Evolutionary conservation across 2,329 filamentous ascomycete species (phyloP).

Genomic region (Fusarium sp.): DNA sequence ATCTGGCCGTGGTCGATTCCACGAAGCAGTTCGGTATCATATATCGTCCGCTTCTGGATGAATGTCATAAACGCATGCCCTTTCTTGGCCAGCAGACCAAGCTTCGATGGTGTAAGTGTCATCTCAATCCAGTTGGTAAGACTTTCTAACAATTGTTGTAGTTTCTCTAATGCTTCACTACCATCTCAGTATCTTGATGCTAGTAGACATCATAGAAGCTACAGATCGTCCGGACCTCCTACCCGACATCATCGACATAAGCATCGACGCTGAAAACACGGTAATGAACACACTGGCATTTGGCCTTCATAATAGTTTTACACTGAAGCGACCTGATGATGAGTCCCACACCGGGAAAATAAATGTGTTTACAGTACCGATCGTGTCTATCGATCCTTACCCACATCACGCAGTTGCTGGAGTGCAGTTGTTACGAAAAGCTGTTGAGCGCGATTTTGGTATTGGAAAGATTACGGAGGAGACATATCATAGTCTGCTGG

Average conservation of each 20-base stretch:
- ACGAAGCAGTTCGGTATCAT: slow-evolving; percentile 48
- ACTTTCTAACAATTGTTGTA: not conserved
- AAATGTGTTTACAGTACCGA: slow-evolving; percentile 43
- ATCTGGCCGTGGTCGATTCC: slow-evolving; percentile 44
- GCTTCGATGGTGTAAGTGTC: slow-evolving; percentile 51
- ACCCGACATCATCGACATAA: slow-evolving; percentile 42
- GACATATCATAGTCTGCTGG: slow-evolving; percentile 46
- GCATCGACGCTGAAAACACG: slow-evolving; percentile 49
- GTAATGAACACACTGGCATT: slow-evolving; percentile 52
- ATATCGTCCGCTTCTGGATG: slow-evolving; percentile 48
- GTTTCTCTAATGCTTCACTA: slow-evolving; percentile 54
- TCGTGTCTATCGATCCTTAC: slow-evolving; percentile 53
- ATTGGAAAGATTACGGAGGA: slow-evolving; percentile 46
- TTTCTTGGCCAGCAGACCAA: slow-evolving; percentile 51
- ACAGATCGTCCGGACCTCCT: slow-evolving; percentile 49
- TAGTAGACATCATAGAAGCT: slow-evolving; percentile 50
- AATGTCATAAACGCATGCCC: slow-evolving; percentile 51
- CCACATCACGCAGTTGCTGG: slow-evolving; percentile 51
- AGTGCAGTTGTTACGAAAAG: slow-evolving; percentile 50
- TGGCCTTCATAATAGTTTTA: slow-evolving; percentile 49
- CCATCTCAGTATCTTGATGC: slow-evolving; percentile 52
- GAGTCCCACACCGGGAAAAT: not conserved
- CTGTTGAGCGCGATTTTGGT: slow-evolving; percentile 49
- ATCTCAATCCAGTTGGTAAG: no score
- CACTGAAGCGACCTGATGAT: slow-evolving; percentile 18